Conservation (phyloP, 148 eudicot species). For the Polygonum maritimum region DNA sequence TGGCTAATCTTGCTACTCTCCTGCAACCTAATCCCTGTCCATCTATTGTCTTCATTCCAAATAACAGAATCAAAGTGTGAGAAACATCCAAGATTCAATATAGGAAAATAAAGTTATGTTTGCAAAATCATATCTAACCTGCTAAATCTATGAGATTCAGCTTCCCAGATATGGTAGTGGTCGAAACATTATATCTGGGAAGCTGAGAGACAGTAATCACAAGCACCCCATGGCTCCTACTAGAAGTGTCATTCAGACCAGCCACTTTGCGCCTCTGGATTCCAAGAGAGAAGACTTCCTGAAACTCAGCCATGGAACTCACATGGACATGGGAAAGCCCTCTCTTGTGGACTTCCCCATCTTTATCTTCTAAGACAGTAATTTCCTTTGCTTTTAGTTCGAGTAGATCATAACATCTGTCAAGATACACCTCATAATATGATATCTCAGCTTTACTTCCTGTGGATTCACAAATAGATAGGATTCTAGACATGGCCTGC, state of each 20-base stretch:
- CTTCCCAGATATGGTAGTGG: constrained; percentile 43
- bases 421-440: constrained; percentile 84
- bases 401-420: constrained; percentile 80
- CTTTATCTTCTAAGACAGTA: constrained; percentile 63
- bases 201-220: constrained; percentile 42
- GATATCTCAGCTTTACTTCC: constrained; percentile 52
- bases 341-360: constrained; percentile 58
- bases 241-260: constrained; percentile 78
- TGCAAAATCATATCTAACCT: constrained; percentile 28
- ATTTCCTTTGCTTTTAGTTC: constrained; percentile 68
- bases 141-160: constrained; percentile 89
- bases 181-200: too few species aligned
- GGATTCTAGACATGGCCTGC: constrained; percentile 47
- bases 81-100: background rate
- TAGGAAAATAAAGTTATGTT: background rate
- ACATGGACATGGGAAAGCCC: constrained; percentile 64
- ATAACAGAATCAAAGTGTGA: constrained; percentile 10
- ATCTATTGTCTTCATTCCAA: constrained; percentile 86
- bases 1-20: constrained; percentile 93
- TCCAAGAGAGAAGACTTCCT: constrained; percentile 52
- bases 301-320: constrained; percentile 47
- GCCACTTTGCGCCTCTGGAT: constrained; percentile 79
- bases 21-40: constrained; percentile 80
- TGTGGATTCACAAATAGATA: constrained; percentile 52
- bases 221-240: constrained; percentile 88